These are phyloP conservation scores for Coleophoma cylindrospora DNA, from an alignment of 2,329 filamentous ascomycete genomes.

Conservation along the genomic window DNA sequence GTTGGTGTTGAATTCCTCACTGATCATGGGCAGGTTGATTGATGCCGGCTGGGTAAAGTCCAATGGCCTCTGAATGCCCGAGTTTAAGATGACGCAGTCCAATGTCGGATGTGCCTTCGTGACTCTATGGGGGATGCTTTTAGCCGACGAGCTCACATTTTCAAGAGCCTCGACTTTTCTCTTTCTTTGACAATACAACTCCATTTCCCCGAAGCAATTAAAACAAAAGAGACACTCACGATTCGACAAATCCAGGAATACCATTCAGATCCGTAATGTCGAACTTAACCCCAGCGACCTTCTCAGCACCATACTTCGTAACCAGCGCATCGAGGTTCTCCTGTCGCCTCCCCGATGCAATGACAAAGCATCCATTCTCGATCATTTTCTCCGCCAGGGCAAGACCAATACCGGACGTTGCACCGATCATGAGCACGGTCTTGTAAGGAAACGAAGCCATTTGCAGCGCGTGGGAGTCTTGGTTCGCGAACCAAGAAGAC, in stretches of 20 bases:
- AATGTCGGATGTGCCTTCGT: slow-evolving; percentile 40
- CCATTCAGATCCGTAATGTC: slow-evolving; percentile 40
- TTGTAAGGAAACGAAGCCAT: slow-evolving; percentile 42
- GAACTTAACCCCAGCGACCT: slow-evolving; percentile 34
- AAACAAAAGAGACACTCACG: not conserved
- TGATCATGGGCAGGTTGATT: slow-evolving; percentile 31
- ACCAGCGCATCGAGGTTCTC: slow-evolving; percentile 44
- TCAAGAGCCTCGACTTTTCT: too few species aligned
- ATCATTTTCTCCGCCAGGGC: slow-evolving; percentile 41
- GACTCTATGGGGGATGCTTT: slow-evolving; percentile 12
- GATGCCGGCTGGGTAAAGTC: slow-evolving; percentile 41
- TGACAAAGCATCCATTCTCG: slow-evolving; percentile 42
- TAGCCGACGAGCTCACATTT: too few species aligned
- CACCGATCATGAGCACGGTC: slow-evolving; percentile 48
- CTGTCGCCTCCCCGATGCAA: slow-evolving; percentile 49
- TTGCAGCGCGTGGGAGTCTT: too few species aligned
- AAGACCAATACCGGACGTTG: slow-evolving; percentile 47
- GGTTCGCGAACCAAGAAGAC: too few species aligned
- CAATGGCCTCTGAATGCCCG: slow-evolving; percentile 45
- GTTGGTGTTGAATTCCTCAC: slow-evolving; percentile 35
- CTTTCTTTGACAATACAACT: not conserved
- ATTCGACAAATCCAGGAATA: slow-evolving; percentile 34
- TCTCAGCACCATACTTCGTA: slow-evolving; percentile 34
- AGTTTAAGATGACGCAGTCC: slow-evolving; percentile 52
- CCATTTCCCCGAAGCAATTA: too few species aligned